Evolutionary conservation across 1,139 yeast species (phyloP).

Genomic region (Nakaseomyces delphensis): DNA sequence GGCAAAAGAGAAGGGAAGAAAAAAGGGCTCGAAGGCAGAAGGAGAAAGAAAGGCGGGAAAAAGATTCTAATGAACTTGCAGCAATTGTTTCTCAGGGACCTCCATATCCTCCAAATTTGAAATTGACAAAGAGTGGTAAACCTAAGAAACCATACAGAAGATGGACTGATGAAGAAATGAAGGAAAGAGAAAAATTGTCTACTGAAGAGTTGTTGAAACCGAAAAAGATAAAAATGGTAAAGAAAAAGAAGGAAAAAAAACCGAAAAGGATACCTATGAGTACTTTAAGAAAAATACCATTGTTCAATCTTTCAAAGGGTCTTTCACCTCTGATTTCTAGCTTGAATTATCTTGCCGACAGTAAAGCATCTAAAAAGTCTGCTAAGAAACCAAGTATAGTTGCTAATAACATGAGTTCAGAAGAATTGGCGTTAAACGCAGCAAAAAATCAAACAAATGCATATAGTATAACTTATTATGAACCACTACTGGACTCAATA

Average conservation of each 20-base stretch:
- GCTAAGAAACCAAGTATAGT: not conserved
- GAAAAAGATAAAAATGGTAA: constrained; percentile 16
- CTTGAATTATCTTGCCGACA: constrained; percentile 2
- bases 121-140: constrained; percentile 29
- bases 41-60: constrained; percentile 17
- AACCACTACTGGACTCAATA: constrained; percentile 14
- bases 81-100: constrained; percentile 31
- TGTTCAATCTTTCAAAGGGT: constrained; percentile 23
- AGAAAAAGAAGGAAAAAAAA: constrained; percentile 19
- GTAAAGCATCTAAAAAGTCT: not conserved
- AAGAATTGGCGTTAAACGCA: constrained; percentile 4
- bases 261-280: constrained; percentile 21
- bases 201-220: constrained; percentile 11
- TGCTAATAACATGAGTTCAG: constrained; percentile 2
- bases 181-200: constrained; percentile 16
- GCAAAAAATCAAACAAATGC: constrained; percentile 7
- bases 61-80: constrained; percentile 25
- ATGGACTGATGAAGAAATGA: constrained; percentile 29
- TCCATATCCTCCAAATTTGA: constrained; percentile 30
- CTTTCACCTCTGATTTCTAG: constrained; percentile 1
- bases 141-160: constrained; percentile 32
- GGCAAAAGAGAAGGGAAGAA: constrained; percentile 16
- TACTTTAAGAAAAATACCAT: constrained; percentile 22
- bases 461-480: constrained; percentile 8
- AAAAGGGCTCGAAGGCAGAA: constrained; percentile 19